Evolutionary conservation across 345 rosid species (phyloP).

Genomic region (Abelmoschus esculentus): DNA sequence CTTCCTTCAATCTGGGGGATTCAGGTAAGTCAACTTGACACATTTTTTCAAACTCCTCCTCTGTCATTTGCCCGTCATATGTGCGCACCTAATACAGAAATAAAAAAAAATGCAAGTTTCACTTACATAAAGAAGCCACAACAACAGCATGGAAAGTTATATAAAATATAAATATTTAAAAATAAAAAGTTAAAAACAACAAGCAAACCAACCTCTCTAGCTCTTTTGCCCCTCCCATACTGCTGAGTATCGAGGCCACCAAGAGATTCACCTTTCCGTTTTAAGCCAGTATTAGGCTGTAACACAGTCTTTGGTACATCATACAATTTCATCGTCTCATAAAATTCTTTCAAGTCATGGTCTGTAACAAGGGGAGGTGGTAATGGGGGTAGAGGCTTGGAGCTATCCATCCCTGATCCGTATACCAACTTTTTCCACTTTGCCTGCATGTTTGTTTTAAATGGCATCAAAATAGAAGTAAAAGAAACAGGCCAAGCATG

Average conservation of each 20-base stretch:
- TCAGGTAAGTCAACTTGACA: constrained; percentile 75
- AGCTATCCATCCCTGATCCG: constrained; percentile 34
- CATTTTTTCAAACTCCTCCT: constrained; percentile 88
- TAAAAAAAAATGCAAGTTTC: too few relatives aligned
- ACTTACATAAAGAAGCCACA: too few relatives aligned
- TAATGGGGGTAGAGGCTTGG: constrained; percentile 37
- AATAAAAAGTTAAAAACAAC: constrained; percentile 17
- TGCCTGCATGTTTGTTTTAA: constrained; percentile 38
- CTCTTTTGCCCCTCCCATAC: constrained; percentile 91
- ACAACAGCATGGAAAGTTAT: not conserved
- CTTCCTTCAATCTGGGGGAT: constrained; percentile 55
- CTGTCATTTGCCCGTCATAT: constrained; percentile 90
- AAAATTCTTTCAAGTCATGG: constrained; percentile 63
- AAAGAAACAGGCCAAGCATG: constrained; percentile 3
- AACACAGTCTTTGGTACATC: constrained; percentile 48
- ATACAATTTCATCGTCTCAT: constrained; percentile 58
- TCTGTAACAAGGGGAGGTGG: constrained; percentile 87
- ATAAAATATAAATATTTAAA: not conserved
- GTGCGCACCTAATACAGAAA: constrained; percentile 56
- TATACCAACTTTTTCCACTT: constrained; percentile 56
- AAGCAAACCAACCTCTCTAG: constrained; percentile 63
- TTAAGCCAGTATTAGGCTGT: constrained; percentile 42
- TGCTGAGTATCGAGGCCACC: constrained; percentile 63
- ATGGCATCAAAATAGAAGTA: not conserved
- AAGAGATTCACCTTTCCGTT: constrained; percentile 47